These are phyloP conservation scores for Papiliotrema flavescens DNA, from an alignment of 1,284 basidiomycete species.

Conservation along the genomic window DNA sequence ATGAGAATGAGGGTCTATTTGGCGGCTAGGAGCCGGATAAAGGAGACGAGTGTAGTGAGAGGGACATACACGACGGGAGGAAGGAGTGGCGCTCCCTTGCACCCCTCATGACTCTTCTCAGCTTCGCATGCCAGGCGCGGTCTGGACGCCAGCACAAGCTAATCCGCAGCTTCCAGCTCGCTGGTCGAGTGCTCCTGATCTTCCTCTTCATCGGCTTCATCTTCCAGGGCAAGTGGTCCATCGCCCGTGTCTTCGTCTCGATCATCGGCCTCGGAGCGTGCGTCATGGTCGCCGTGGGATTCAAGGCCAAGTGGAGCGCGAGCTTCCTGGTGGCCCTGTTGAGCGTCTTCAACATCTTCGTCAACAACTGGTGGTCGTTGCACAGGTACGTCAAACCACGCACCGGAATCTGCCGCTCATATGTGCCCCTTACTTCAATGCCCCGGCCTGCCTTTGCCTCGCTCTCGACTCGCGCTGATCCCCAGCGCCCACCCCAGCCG, in stretches of 20 bases:
- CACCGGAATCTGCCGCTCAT: background rate
- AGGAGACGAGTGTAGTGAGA: too few relatives aligned
- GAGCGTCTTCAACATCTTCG: conserved; percentile 92
- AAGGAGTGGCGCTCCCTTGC: too few relatives aligned
- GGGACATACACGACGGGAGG: too few relatives aligned
- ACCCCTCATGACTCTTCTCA: background rate
- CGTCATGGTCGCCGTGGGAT: conserved; percentile 94
- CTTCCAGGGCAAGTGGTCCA: conserved; percentile 85
- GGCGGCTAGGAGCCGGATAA: too few relatives aligned
- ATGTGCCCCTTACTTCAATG: conserved; percentile 87
- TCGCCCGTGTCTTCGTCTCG: conserved; percentile 80
- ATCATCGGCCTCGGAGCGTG: conserved; percentile 87
- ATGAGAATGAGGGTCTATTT: too few relatives aligned
- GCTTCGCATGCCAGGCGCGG: too few relatives aligned
- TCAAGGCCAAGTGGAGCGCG: conserved; percentile 99
- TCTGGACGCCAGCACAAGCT: background rate
- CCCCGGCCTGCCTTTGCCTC: too few relatives aligned
- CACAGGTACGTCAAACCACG: background rate
- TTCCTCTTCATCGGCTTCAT: conserved; percentile 99
- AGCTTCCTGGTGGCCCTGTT: conserved; percentile 92
- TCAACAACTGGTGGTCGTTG: conserved; percentile 80
- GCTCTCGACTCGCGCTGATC: too few relatives aligned
- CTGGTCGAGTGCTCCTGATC: conserved; percentile 93
- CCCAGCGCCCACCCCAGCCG: conserved; percentile 87
- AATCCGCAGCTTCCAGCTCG: conserved; percentile 79